Evolutionary conservation across 345 rosid species (phyloP), one percentile per base, ranked within the genome.

Genomic region (Clausena lansium): DNA sequence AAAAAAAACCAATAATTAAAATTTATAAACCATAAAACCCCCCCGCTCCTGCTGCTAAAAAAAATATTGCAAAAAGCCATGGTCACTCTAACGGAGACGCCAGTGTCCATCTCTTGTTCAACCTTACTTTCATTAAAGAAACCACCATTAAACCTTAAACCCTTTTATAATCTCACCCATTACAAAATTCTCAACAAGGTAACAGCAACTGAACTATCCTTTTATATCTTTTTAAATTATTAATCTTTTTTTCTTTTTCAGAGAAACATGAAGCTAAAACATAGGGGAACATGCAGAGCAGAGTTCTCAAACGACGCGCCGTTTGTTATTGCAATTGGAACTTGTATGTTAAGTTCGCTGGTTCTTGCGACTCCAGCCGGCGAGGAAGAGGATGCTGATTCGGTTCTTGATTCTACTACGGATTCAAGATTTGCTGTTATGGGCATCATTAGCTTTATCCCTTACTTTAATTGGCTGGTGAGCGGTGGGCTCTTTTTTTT

Each of bases 401-500:
- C 93, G 17, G 87, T 74, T 17, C 77, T 92, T 69, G 89, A 85
- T 60, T 81, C 91, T 17, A 89, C 91, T 4, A 89, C 92, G 2
- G 99, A 94, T 81, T 78, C 91, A 76, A 90, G 97, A 85, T 80
- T 92, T 73, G 89, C 94, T 0, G 98, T 86, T n/a, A 96, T 94
- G 97, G 97, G 95, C 76, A 85, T 96, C 87, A 87, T 96, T 75
- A 90, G 94, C 78, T 90, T 96, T 84, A 90, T 96, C 66, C 99
- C 99, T 36, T 94, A 83, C 91, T 96, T 96, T 84, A 91, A 96
- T 86, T 96, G 99, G 99, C 93, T 94, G 95, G 99, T 92, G 39
- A 66, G 83, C 32, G 5, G 50, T 36, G 19, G 9, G 62, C 65
- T 33, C 36, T 6, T 35, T 59, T 68, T 70, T 27, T 59, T 36